Percentiles rank a stretch among this genome's conserved stretches.
phyloP scores from a whole-genome alignment of 2,329 filamentous ascomycete species.

The Cytospora chrysosperma region DNA sequence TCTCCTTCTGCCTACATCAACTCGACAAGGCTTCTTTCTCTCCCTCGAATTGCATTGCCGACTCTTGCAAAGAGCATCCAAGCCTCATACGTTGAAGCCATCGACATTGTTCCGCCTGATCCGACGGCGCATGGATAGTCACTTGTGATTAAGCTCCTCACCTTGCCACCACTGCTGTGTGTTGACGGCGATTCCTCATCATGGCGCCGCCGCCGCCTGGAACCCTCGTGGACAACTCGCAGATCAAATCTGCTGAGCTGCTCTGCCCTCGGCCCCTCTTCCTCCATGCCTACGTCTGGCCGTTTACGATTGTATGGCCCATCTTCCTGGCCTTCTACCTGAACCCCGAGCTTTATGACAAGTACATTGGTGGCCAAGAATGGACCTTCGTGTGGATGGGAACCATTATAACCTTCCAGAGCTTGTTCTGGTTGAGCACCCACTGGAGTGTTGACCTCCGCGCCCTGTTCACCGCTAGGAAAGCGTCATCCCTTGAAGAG shows the following conservation, averaged over 20 bases:
- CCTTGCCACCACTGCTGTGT: slow-evolving; percentile 6
- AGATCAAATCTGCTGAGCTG: slow-evolving; percentile 85
- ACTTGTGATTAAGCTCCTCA: background rate
- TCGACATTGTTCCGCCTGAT: background rate
- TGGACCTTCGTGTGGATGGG: slow-evolving; percentile 97
- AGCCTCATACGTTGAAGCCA: background rate
- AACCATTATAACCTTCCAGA: slow-evolving; percentile 82
- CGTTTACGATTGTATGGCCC: slow-evolving; percentile 89
- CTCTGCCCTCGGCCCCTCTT: slow-evolving; percentile 80
- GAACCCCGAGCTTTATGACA: slow-evolving; percentile 78
- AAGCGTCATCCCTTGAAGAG: slow-evolving; percentile 66
- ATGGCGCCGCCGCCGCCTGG: slow-evolving; percentile 57
- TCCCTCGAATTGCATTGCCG: background rate
- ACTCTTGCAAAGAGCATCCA: background rate
- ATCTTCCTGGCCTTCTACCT: slow-evolving; percentile 87
- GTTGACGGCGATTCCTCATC: slow-evolving; percentile 22
- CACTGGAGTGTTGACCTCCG: slow-evolving; percentile 94
- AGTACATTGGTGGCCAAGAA: slow-evolving; percentile 88
- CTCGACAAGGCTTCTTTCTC: background rate
- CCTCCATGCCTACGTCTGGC: slow-evolving; percentile 89
- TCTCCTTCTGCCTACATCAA: slow-evolving; percentile 5
- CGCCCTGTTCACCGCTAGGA: slow-evolving; percentile 75
- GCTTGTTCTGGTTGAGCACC: slow-evolving; percentile 89
- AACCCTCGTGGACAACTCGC: slow-evolving; percentile 78
- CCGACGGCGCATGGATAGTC: slow-evolving; percentile 11